Base-by-base conservation (phyloP, 306 rosid species). In the Vigna trinervia region DNA sequence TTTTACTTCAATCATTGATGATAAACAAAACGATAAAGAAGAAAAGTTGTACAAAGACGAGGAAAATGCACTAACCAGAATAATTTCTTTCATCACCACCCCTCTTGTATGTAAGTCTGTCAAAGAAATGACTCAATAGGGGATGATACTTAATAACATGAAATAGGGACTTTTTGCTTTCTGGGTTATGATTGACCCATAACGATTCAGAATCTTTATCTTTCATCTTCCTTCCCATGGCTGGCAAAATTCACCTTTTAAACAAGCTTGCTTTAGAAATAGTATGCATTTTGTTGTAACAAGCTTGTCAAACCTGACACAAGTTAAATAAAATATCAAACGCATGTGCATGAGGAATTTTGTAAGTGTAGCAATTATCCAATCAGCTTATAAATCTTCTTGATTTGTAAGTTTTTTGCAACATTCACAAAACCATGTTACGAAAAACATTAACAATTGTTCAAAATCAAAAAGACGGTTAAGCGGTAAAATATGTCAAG, bases 131-230 rank as follows among this genome's bases (percentile, higher is more conserved):
- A 70, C 69, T 77, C 88, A 90, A 38, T 0, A 19, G 80, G 19
- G 87, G 85, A 19, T 85, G 86, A 9, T 85, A 79, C 76, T 82
- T 90, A 46, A 88, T 80, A 65, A 85, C 56, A 46, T 83, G 78
- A 41, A 82, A 67, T 15, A 90, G 53, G 32, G 69, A 69, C 82
- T 75, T 76, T 2, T 14, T 66, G 56, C 82, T 82, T 12, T 89
- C 85, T 47, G 81, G 70, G 17, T 56, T 57, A 60, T 54, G 75
- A 43, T 54, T 84, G 59, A 69, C 71, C 36, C 80, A 26, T 11
- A 38, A 12, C 20, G 75, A 30, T 10, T 19, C 20, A 2, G 78
- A 50, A 45, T 53, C 50, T 59, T 84, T 68, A 2, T 74, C 45
- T 41, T n/a, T 43, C 41, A 57, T 30, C 11, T 73, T 58, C 75